These are phyloP conservation scores for Fusarium proliferatum DNA, from an alignment of 2,329 filamentous ascomycete species.

Conservation along the genomic window DNA sequence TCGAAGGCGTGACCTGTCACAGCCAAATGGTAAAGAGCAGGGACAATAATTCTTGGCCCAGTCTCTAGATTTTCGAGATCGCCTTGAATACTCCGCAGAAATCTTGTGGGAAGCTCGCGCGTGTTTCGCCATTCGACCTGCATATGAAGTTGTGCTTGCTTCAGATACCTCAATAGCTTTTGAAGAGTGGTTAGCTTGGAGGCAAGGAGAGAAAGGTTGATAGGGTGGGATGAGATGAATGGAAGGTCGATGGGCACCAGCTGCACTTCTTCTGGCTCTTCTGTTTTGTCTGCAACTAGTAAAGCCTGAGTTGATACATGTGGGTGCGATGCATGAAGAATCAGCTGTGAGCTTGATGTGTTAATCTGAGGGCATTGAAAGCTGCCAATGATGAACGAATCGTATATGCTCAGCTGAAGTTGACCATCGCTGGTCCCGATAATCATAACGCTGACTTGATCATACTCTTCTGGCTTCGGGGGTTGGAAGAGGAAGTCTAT, in stretches of 20 bases:
- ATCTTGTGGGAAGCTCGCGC: slow-evolving; percentile 81
- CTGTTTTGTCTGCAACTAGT: slow-evolving; percentile 60
- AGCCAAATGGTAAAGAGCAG: slow-evolving; percentile 84
- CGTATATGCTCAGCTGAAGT: slow-evolving; percentile 84
- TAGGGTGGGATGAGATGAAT: slow-evolving; percentile 81
- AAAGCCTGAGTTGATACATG: slow-evolving; percentile 81
- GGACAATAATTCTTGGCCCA: slow-evolving; percentile 71
- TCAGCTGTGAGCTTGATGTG: slow-evolving; percentile 50
- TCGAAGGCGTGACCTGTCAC: slow-evolving; percentile 84
- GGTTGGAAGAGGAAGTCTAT: slow-evolving; percentile 77
- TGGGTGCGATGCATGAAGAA: slow-evolving; percentile 77
- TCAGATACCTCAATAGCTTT: slow-evolving; percentile 86
- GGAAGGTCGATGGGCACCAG: slow-evolving; percentile 85
- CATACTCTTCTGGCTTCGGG: slow-evolving; percentile 71
- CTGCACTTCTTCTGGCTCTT: slow-evolving; percentile 52
- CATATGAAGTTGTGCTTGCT: slow-evolving; percentile 83
- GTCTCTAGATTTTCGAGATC: slow-evolving; percentile 72
- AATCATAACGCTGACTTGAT: slow-evolving; percentile 83
- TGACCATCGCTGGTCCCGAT: slow-evolving; percentile 77
- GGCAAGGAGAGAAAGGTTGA: slow-evolving; percentile 85
- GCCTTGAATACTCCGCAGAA: slow-evolving; percentile 80
- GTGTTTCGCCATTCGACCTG: slow-evolving; percentile 84
- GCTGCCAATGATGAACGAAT: slow-evolving; percentile 82
- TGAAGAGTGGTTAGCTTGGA: slow-evolving; percentile 89
- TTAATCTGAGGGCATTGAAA: slow-evolving; percentile 62